Conservation (phyloP, 768 basidiomycete species). For the Candolleomyces efflorescens region DNA sequence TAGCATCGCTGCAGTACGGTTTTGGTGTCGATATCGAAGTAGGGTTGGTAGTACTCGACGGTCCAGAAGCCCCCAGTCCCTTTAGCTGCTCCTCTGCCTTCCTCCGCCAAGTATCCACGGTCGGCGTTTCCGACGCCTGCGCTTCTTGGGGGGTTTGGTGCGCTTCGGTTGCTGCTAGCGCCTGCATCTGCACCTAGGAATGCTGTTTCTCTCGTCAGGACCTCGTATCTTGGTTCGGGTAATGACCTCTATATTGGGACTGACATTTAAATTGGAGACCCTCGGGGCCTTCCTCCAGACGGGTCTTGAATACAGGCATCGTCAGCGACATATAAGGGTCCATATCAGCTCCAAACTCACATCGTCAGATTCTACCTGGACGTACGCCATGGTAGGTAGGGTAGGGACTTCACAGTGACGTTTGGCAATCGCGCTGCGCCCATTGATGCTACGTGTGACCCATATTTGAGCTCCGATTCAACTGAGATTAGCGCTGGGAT, state of each 20-base stretch:
- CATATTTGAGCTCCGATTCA: not conserved
- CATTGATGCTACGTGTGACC: not conserved
- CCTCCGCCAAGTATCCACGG: slow-evolving; percentile 63
- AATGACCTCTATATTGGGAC: not conserved
- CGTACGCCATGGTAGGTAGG: slow-evolving; percentile 55
- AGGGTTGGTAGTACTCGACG: slow-evolving; percentile 81
- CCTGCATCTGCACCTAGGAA: slow-evolving; percentile 48
- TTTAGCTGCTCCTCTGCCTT: slow-evolving; percentile 32
- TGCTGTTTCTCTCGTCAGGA: slow-evolving; percentile 30
- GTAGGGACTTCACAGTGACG: not conserved
- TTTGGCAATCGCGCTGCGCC: not conserved
- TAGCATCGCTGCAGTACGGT: slow-evolving; percentile 75
- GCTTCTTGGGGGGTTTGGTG: slow-evolving; percentile 40
- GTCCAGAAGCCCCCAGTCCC: slow-evolving; percentile 66
- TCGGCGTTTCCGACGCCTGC: slow-evolving; percentile 37
- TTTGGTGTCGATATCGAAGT: slow-evolving; percentile 85
- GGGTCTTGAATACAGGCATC: slow-evolving; percentile 25
- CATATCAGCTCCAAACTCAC: slow-evolving; percentile 30
- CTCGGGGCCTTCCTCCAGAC: slow-evolving; percentile 62
- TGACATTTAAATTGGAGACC: slow-evolving; percentile 72
- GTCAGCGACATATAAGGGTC: not conserved
- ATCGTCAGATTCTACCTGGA: slow-evolving; percentile 68
- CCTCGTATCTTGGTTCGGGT: not conserved
- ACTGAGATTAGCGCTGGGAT: not conserved
- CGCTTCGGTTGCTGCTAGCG: slow-evolving; percentile 11